Conservation (phyloP, 129 eudicot genomes). For the Chrysanthemum makinoi region DNA sequence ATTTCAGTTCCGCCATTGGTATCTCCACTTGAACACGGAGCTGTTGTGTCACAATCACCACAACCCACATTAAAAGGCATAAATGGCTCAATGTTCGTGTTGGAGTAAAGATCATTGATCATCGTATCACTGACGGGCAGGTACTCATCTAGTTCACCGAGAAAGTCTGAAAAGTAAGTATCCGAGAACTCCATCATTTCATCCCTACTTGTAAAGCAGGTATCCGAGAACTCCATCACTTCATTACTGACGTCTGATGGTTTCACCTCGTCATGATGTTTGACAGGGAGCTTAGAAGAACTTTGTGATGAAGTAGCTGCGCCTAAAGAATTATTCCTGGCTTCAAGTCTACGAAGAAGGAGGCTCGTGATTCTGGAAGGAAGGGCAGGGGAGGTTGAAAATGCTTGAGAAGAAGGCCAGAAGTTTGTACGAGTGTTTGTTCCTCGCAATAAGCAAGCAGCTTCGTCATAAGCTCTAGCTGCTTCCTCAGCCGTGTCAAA, state of each 20-base stretch:
- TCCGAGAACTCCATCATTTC: conserved; percentile 39
- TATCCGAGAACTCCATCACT: conserved; percentile 22
- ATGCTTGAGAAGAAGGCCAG: conserved; percentile 59
- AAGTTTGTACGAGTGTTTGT: conserved; percentile 78
- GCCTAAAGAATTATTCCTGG: conserved; percentile 46
- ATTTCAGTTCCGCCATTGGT: conserved; percentile 32
- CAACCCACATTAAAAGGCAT: conserved; percentile 21
- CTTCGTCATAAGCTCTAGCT: conserved; percentile 88
- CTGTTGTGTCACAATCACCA: conserved; percentile 12
- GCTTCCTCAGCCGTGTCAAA: conserved; percentile 90
- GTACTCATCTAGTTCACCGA: conserved; percentile 46
- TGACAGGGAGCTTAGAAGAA: conserved; percentile 11
- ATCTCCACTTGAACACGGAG: conserved; percentile 28
- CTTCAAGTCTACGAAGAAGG: conserved; percentile 66
- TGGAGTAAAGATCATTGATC: conserved; percentile 10
- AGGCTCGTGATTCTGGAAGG: conserved; percentile 67
- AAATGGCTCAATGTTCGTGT: conserved; percentile 29
- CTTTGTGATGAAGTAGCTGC: conserved; percentile 20
- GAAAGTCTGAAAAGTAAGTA: conserved; percentile 45
- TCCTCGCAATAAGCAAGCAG: conserved; percentile 77
- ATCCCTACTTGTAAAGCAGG: conserved; percentile 9
- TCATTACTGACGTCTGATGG: conserved; percentile 26
- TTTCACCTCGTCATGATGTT: conserved; percentile 25
- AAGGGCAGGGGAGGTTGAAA: conserved; percentile 56
- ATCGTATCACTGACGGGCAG: conserved; percentile 17